Conservation (phyloP, 1,139 yeast species). For the Yamadazyma aaseri region DNA sequence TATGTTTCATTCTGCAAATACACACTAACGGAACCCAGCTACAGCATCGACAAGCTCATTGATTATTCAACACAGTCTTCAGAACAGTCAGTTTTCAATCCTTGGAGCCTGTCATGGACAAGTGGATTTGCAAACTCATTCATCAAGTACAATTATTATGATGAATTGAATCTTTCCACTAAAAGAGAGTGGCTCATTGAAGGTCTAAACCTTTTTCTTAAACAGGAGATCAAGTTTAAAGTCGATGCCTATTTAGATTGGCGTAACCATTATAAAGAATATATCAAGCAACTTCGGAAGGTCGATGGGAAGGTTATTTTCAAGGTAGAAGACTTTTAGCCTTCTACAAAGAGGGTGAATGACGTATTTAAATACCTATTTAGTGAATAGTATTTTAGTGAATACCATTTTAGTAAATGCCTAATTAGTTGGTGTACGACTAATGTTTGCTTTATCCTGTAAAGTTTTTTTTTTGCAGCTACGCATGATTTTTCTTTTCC, state of each 20-base stretch:
- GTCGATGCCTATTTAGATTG: slow-evolving; percentile 38
- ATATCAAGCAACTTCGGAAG: slow-evolving; percentile 24
- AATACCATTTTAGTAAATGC: too few relatives aligned
- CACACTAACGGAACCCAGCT: slow-evolving; percentile 30
- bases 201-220: slow-evolving; percentile 29
- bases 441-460: too few relatives aligned
- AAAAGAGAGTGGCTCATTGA: slow-evolving; percentile 33
- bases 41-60: slow-evolving; percentile 30
- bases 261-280: slow-evolving; percentile 33
- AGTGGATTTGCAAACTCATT: slow-evolving; percentile 29
- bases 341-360: background rate
- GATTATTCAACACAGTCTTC: slow-evolving; percentile 20
- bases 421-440: too few relatives aligned
- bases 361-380: too few relatives aligned
- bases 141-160: slow-evolving; percentile 37
- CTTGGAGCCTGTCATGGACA: slow-evolving; percentile 40
- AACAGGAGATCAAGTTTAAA: slow-evolving; percentile 29
- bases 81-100: slow-evolving; percentile 22
- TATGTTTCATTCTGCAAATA: slow-evolving; percentile 42
- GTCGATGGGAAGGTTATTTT: slow-evolving; percentile 39
- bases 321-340: slow-evolving; percentile 37
- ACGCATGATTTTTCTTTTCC: too few relatives aligned
- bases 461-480: too few relatives aligned
- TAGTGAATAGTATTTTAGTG: too few relatives aligned
- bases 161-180: slow-evolving; percentile 28